These are phyloP conservation scores for Colletotrichum tamarilloi DNA, from an alignment of 2,329 filamentous ascomycete genomes.

Conservation along the genomic window DNA sequence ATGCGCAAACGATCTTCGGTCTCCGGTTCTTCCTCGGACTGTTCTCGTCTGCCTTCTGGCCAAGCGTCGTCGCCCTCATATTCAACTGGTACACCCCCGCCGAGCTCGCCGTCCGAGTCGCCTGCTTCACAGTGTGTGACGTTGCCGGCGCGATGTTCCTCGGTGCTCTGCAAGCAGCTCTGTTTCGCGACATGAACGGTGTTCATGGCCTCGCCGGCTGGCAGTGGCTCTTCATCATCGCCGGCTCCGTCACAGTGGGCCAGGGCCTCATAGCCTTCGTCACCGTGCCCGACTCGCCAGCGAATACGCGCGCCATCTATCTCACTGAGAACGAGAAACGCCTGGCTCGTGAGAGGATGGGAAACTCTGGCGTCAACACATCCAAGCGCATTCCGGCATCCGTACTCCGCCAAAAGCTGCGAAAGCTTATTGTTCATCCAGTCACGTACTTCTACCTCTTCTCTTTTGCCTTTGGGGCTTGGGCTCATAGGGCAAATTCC, in stretches of 20 bases:
- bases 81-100: conserved; percentile 62
- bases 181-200: conserved; percentile 54
- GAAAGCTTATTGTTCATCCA: conserved; percentile 43
- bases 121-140: conserved; percentile 56
- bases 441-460: conserved; percentile 46
- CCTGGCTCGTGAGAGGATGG: conserved; percentile 43
- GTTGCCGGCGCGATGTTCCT: conserved; percentile 57
- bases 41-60: conserved; percentile 46
- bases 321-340: conserved; percentile 42
- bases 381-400: conserved; percentile 41
- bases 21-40: conserved; percentile 50
- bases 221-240: conserved; percentile 60
- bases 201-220: conserved; percentile 53
- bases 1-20: conserved; percentile 46
- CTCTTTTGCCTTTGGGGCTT: conserved; percentile 44
- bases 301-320: conserved; percentile 44
- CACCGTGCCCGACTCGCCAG: conserved; percentile 48
- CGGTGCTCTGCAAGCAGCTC: conserved; percentile 55
- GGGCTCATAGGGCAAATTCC: conserved; percentile 45
- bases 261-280: conserved; percentile 53
- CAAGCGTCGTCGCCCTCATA: conserved; percentile 51
- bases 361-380: conserved; percentile 42
- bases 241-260: conserved; percentile 54
- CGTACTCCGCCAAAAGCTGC: conserved; percentile 41
- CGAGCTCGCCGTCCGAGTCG: conserved; percentile 50